These are phyloP conservation scores for Davidsoniella virescens DNA, from an alignment of 2,329 filamentous ascomycete genomes.

Conservation along the genomic window DNA sequence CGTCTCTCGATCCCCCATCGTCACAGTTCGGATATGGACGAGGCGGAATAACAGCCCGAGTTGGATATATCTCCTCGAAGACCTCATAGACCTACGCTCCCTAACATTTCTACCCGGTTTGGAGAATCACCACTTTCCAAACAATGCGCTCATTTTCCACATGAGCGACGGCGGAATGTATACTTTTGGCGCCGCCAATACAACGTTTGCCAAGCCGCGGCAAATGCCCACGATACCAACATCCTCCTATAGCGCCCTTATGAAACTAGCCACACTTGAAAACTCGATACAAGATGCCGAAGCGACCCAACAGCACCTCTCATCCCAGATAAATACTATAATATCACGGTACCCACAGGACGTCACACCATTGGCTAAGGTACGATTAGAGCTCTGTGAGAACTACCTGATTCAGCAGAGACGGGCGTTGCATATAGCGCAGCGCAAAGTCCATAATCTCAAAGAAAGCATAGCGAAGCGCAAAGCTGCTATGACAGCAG, in stretches of 20 bases:
- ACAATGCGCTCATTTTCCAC: slow-evolving; percentile 73
- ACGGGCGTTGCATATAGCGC: slow-evolving; percentile 45
- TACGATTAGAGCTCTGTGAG: slow-evolving; percentile 30
- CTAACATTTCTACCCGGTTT: slow-evolving; percentile 68
- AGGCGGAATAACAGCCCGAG: slow-evolving; percentile 33
- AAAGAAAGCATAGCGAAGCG: slow-evolving; percentile 48
- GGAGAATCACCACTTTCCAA: slow-evolving; percentile 53
- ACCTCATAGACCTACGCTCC: slow-evolving; percentile 52
- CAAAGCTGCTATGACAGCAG: slow-evolving; percentile 49
- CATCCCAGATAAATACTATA: slow-evolving; percentile 57
- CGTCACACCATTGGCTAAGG: slow-evolving; percentile 31
- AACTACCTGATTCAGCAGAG: slow-evolving; percentile 46
- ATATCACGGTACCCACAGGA: slow-evolving; percentile 27
- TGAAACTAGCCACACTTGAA: slow-evolving; percentile 76
- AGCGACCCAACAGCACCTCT: slow-evolving; percentile 55
- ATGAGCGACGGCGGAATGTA: slow-evolving; percentile 71
- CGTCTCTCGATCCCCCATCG: slow-evolving; percentile 46
- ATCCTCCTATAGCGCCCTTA: slow-evolving; percentile 73
- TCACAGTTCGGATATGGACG: slow-evolving; percentile 64
- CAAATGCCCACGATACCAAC: slow-evolving; percentile 38
- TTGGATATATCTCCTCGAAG: slow-evolving; percentile 51
- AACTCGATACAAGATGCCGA: slow-evolving; percentile 84
- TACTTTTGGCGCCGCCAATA: slow-evolving; percentile 38
- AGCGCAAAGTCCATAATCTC: slow-evolving; percentile 50
- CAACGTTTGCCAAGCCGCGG: slow-evolving; percentile 27